phyloP scores from a whole-genome alignment of 495 filamentous ascomycete genomes.

The Haplographium delicatum region DNA sequence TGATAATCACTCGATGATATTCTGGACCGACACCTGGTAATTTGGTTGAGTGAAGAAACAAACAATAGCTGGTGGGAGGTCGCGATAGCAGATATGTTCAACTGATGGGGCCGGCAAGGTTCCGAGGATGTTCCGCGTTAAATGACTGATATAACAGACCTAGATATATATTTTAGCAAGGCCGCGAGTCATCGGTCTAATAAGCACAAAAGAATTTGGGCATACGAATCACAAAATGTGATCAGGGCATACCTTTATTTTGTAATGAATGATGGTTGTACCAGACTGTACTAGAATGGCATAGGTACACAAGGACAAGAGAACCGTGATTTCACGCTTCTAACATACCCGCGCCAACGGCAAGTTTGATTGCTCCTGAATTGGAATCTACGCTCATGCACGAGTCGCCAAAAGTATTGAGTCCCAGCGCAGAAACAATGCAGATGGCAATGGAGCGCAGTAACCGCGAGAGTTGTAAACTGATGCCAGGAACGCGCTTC shows the following conservation, averaged over 20 bases:
- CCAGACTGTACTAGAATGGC: constrained; percentile 1
- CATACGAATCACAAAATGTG: constrained; percentile 15
- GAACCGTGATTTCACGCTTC: constrained; percentile 3
- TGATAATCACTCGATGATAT: not conserved
- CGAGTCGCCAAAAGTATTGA: not conserved
- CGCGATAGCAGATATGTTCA: constrained; percentile 17
- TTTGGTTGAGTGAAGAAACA: constrained; percentile 1
- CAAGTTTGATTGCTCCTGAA: constrained; percentile 19
- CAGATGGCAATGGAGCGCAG: not conserved
- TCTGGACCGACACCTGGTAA: not conserved
- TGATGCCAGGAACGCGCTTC: constrained; percentile 10
- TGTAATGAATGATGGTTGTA: constrained; percentile 10
- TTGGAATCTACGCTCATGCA: constrained; percentile 6
- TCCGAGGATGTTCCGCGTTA: constrained; percentile 6
- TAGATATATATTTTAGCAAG: constrained; percentile 13
- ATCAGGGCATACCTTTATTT: constrained; percentile 25
- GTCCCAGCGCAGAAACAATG: not conserved
- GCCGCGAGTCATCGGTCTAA: constrained; percentile 20
- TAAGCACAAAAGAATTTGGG: constrained; percentile 13
- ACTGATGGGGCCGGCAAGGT: constrained; percentile 14
- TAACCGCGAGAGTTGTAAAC: not conserved
- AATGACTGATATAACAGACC: constrained; percentile 4
- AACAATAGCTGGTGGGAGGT: constrained; percentile 10
- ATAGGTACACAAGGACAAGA: constrained; percentile 8
- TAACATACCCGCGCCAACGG: constrained; percentile 19